Base-by-base conservation (phyloP, 345 rosid genomes). In the Acer yangbiense region DNA sequence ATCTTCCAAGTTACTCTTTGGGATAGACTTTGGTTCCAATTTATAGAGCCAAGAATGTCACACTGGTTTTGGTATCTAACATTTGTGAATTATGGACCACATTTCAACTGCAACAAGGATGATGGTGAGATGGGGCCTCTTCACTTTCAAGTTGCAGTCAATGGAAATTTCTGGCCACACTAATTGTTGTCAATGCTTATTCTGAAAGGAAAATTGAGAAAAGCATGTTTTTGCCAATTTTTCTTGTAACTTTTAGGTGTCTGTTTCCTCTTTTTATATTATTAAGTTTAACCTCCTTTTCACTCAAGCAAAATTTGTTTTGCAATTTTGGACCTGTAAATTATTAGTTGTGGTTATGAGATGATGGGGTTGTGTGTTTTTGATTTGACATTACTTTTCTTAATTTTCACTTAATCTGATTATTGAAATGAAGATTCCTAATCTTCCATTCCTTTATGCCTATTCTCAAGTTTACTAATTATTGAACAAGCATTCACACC, bases 111-210 rank as follows among this genome's bases (percentile, higher is more conserved):
- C 58, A 62, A 63, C 23, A 6, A 63, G 1, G 61, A 63, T 10
- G 77, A 63, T 74, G 69, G 21, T 46, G 11, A 58, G 46, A 43
- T 43, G 23, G 41, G 27, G 44, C n/a, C 43, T 74, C 20, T 17
- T 64, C 63, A 43, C 16, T 8, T 73, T 13, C 9, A 9, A 61
- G 55, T 14, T 61, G 55, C 21, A 43, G 18, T 23, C 4, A 43
- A 11, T 44, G 67, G 13, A 32, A 32, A 3, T 32, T 32, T 32
- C 39, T 32, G 39, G 39, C 39, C 39, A 32, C 6, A 32, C 39
- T 32, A 32, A 32, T 32, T 32, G 39, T 32, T 32, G 39, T 32
- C 39, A 4, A 27, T 74, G 25, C 70, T 74, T 50, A 64, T 18
- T 1, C 7, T 74, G 43, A 25, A 44, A 62, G 77, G 25, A 43